Evolutionary conservation across 345 rosid genomes (phyloP), one percentile per base, ranked within the genome.

Genomic region (Eucalyptus albens): DNA sequence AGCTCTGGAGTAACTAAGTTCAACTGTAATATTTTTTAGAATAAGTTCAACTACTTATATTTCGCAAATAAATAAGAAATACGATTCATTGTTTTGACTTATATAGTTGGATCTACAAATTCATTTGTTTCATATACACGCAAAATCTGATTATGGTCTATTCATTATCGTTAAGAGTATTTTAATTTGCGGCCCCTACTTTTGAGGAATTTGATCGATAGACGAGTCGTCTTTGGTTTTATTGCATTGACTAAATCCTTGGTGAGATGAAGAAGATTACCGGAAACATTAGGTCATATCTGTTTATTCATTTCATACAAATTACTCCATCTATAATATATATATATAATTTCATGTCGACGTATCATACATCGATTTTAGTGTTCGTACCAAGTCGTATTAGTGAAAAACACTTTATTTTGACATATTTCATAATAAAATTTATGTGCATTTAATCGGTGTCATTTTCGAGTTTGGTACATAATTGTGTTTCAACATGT

Each of bases 371-470:
- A 27, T 29, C 6, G 31, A 12, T 62, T 27, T 62, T 62, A 26
- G 9, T 62, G 14, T 62, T 29, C 29, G 8, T 27, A 62, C 13
- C 49, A 47, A 47, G 49, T 47, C 13, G 49, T 47, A 47, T 47
- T 47, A 47, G 1, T 47, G 49, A 47, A 47, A 47, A 10, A 47
- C 1, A 47, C 49, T 47, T 47, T 47, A 53, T 53, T 53, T 53
- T 53, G 59, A 53, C 59, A 53, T 53, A 53, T 53, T 19, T 53
- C 59, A 9, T 56, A 0, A 1, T 24, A 56, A 56, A 56, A 56
- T 22, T 5, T 24, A 56, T 24, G 13, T 56, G 5, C 7, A 0
- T 56, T 9, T 9, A 24, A 22, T 56, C 0, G 0, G 6, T 11
- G 13, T 22, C 33, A 27, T 60, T 60, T 60, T 60, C 4, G 15